These are phyloP conservation scores for Chaetomium sp. DNA, from an alignment of 2,329 filamentous ascomycete genomes.

Conservation along the genomic window DNA sequence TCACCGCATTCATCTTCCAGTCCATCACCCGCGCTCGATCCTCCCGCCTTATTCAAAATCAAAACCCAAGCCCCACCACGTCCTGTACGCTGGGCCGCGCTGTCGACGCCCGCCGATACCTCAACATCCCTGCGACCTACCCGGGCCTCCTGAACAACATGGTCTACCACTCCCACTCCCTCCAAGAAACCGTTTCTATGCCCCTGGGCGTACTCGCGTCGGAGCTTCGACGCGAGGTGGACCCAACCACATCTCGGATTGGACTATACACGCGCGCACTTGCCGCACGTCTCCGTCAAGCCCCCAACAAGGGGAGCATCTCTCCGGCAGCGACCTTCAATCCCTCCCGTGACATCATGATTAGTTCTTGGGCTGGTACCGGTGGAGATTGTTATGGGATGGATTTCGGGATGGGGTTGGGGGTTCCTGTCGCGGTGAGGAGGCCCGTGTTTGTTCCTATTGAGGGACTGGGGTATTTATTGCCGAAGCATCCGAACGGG, in stretches of 20 bases:
- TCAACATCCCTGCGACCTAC: neutral
- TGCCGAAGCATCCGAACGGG: neutral
- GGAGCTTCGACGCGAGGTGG: neutral
- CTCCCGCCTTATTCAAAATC: neutral
- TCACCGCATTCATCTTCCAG: neutral
- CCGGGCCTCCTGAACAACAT: neutral
- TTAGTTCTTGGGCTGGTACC: neutral
- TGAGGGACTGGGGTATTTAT: neutral
- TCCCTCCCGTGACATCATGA: neutral
- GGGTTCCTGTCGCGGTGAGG: neutral
- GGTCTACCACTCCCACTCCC: neutral
- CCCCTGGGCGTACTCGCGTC: neutral
- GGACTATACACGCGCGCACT: neutral
- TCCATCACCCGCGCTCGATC: neutral
- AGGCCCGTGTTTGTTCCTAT: neutral
- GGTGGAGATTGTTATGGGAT: neutral
- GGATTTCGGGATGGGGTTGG: neutral
- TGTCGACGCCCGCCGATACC: neutral
- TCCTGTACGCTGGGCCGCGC: neutral
- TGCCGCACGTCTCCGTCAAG: neutral
- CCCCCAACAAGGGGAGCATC: neutral
- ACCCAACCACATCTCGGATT: neutral
- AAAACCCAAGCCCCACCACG: neutral
- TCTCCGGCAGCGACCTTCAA: neutral
- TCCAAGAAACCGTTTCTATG: neutral